Evolutionary conservation across 345 rosid species (phyloP), one percentile per base, ranked within the genome.

Genomic region (Fremontodendron californicum): DNA sequence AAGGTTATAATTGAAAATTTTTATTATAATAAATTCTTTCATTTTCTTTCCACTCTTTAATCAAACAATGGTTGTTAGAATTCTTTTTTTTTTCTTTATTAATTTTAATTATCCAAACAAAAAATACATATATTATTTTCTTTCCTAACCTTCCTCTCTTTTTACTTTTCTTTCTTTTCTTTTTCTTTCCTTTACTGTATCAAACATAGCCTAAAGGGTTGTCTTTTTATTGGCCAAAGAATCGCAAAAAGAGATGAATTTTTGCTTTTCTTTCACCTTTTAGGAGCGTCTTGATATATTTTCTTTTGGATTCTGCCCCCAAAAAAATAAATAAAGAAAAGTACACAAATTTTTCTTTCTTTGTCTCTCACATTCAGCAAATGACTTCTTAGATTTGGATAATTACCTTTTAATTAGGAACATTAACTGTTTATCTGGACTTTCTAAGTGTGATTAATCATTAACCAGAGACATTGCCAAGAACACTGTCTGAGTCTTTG

Each of bases 241-340:
- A 71, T 82, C 82, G 64, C 73, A 74, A 77, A 86, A 84, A 84
- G 81, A 55, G 29, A 66, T 15, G 52, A 16, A 57, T 83, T 79
- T 82, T 79, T 48, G 66, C 89, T 75, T 79, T 76, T 46, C n/a
- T 16, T 46, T n/a, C 75, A 39, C 23, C 86, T 76, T 81, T 84
- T 82, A 21, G 83, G 82, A 57, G 77, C 83, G 78, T 74, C 79
- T 78, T 69, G 27, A 39, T 69, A 39, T 69, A 33, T 33, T 33
- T 33, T 45, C 27, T 35, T 49, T 71, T 71, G 31, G 60, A 29
- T 27, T 49, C 15, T 16, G 13, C 27, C n/a, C n/a, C n/a, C 5
- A 48, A 31, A 71, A 11, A 42, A 74, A 37, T 37, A 6, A 60
- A 78, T 75, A 63, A 16, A 25, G 12, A 54, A 45, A 78, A 81